These are phyloP conservation scores for Entophlyctis luteolus DNA, from an alignment of 192 early-diverging fungal species.

Conservation along the genomic window DNA sequence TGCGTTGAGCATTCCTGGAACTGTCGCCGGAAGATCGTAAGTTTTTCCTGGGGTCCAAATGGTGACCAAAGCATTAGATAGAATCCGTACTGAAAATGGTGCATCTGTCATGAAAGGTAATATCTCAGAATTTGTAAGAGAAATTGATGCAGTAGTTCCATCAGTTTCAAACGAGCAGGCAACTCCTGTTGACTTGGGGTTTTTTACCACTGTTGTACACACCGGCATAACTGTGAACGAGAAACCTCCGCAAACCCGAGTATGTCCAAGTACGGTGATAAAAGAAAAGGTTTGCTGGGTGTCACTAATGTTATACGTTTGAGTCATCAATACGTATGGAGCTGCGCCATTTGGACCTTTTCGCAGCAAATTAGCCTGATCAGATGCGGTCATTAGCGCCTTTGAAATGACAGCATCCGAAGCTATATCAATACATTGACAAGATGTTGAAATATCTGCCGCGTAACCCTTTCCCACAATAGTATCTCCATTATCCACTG, in stretches of 20 bases:
- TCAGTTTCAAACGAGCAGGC: constrained; percentile 5
- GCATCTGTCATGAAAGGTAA: background rate
- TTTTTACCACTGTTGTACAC: background rate
- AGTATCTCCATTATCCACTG: constrained; percentile 13
- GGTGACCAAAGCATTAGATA: background rate
- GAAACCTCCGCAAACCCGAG: constrained; percentile 7
- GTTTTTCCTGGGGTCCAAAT: background rate
- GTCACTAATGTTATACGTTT: background rate
- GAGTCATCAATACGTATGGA: background rate
- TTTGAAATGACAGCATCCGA: background rate
- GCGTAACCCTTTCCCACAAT: constrained; percentile 7
- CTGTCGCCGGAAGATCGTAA: background rate
- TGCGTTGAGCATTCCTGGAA: constrained; percentile 10
- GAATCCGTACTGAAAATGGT: background rate
- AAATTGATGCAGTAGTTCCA: constrained; percentile 22
- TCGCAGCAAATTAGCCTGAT: background rate
- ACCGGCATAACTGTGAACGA: background rate
- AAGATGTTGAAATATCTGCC: background rate
- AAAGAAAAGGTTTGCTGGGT: background rate
- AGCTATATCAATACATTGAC: constrained; percentile 4
- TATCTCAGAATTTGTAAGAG: background rate
- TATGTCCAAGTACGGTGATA: background rate
- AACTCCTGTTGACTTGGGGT: background rate
- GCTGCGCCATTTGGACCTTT: background rate
- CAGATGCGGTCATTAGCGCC: background rate